phyloP scores from a whole-genome alignment of 2,329 filamentous ascomycete species.

The Sporothrix luriei region DNA sequence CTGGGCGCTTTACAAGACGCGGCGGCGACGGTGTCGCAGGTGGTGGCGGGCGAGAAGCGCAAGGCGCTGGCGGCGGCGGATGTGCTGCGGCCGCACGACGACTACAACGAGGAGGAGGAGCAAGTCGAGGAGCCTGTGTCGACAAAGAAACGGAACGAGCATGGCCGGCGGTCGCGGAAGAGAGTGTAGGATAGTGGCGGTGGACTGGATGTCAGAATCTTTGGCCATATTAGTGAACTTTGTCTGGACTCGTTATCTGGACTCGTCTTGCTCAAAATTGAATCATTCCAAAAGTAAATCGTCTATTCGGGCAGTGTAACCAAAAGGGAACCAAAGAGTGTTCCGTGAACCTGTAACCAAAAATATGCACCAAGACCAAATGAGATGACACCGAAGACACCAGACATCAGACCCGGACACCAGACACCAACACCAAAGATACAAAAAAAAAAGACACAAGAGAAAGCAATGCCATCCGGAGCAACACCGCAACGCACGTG shows the following conservation, averaged over 20 bases:
- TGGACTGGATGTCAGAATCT: neutral
- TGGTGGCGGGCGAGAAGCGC: neutral
- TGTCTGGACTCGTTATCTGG: no score
- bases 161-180: slow-evolving; percentile 8
- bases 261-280: neutral
- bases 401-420: no score
- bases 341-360: neutral
- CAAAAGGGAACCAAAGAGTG: neutral
- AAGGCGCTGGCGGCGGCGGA: slow-evolving; percentile 6
- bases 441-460: neutral
- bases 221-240: no score
- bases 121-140: neutral
- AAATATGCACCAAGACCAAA: slow-evolving; percentile 12
- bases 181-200: neutral
- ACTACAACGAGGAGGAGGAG: neutral
- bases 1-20: neutral
- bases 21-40: slow-evolving; percentile 2
- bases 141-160: neutral
- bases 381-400: neutral
- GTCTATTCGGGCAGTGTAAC: neutral
- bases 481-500: neutral
- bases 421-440: no score
- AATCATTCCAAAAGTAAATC: slow-evolving; percentile 33
- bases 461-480: neutral
- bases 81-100: neutral